A percentile compares a stretch with the other conserved stretches of the same genome.
Conservation (phyloP, 2,329 filamentous ascomycete species). For the Albifimbria verrucaria region DNA sequence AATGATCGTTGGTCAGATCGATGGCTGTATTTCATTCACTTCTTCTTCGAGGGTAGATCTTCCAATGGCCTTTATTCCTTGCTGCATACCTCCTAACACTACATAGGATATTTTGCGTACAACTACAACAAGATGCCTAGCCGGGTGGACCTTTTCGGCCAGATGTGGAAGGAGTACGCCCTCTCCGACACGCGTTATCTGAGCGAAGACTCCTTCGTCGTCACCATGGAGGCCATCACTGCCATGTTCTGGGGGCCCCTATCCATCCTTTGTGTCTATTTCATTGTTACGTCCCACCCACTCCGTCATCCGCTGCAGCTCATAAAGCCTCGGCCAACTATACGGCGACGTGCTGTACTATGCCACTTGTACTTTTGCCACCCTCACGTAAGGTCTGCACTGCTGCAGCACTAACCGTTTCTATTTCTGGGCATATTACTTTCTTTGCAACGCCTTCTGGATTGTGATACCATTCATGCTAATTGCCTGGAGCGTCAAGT, state of each 20-base stretch:
- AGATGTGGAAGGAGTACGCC: conserved; percentile 58
- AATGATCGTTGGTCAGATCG: no score
- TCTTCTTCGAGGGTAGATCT: conserved; percentile 43
- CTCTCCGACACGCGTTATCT: conserved; percentile 55
- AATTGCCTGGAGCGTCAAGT: conserved; percentile 23
- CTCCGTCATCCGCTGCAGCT: conserved; percentile 46
- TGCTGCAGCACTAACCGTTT: conserved; percentile 48
- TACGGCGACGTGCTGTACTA: no score
- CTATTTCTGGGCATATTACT: conserved; percentile 53
- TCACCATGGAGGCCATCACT: conserved; percentile 54
- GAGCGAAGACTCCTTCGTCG: conserved; percentile 48
- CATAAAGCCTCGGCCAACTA: conserved; percentile 42
- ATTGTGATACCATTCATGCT: conserved; percentile 43
- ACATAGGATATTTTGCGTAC: conserved; percentile 47
- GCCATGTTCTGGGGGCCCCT: conserved; percentile 52
- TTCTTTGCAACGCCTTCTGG: conserved; percentile 52
- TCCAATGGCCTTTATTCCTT: neutral
- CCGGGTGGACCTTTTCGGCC: conserved; percentile 41
- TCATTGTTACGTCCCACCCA: conserved; percentile 40
- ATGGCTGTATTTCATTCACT: conserved; percentile 43
- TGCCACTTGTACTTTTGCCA: conserved; percentile 42
- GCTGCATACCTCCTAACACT: no score
- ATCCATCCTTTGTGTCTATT: conserved; percentile 43
- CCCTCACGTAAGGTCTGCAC: conserved; percentile 28
- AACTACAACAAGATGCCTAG: conserved; percentile 39